Percentiles rank a stretch among this genome's conserved stretches.
These are phyloP conservation scores for Aspergillus asperescens DNA, from an alignment of 495 filamentous ascomycete genomes.

Conservation along the genomic window DNA sequence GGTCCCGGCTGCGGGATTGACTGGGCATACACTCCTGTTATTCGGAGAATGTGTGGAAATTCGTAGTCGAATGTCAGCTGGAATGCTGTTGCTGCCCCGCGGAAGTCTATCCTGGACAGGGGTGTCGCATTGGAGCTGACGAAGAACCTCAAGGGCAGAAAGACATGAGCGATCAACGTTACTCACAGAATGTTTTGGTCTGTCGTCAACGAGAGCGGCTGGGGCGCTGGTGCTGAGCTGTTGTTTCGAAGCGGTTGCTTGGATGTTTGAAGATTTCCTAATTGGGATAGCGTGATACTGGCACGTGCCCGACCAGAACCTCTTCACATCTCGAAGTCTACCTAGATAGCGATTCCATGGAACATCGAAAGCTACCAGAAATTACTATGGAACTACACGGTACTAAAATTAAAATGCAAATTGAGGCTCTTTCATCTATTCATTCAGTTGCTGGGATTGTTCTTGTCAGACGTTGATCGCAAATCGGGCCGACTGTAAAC, in stretches of 20 bases:
- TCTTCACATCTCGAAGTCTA: background rate
- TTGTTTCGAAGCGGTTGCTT: conserved; percentile 1
- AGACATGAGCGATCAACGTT: background rate
- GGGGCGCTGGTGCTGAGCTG: conserved; percentile 1
- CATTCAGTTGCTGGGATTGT: no score
- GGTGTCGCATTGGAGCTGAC: conserved; percentile 1
- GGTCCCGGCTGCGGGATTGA: conserved; percentile 39
- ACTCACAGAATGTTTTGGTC: background rate
- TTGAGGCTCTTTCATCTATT: background rate
- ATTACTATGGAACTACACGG: background rate
- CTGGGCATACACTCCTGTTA: conserved; percentile 33
- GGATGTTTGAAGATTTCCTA: conserved; percentile 3
- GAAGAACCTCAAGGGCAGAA: background rate
- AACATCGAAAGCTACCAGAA: background rate
- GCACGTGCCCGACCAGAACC: background rate
- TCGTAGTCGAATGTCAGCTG: background rate
- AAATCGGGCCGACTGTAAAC: background rate
- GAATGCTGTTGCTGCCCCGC: conserved; percentile 6
- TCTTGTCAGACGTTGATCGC: background rate
- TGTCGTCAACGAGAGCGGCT: background rate
- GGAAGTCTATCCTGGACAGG: background rate
- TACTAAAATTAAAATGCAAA: background rate
- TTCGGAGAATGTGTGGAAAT: conserved; percentile 10
- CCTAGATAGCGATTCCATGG: conserved; percentile 1
- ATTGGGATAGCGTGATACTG: conserved; percentile 5